A percentile compares a stretch with the other conserved stretches of the same genome.
phyloP scores from a whole-genome alignment of 345 rosid genomes.

The Leavenworthia alabamica region DNA sequence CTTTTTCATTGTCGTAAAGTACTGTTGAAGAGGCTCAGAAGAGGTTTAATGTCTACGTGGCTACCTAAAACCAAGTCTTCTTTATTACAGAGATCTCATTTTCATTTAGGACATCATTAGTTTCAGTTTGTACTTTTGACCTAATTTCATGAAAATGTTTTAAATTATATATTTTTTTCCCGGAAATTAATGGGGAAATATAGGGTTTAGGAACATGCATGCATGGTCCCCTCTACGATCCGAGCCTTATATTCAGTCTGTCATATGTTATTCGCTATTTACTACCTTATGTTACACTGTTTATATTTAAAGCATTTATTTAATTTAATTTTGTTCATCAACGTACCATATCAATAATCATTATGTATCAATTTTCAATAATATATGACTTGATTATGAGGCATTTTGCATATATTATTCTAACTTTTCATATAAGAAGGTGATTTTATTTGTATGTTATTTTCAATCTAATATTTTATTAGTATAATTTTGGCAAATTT shows the following conservation, averaged over 20 bases:
- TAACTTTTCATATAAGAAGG: too few species aligned
- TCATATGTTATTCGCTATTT: constrained; percentile 31
- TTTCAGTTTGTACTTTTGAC: constrained; percentile 25
- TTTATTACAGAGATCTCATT: constrained; percentile 26
- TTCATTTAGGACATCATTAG: constrained; percentile 33
- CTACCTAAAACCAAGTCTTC: constrained; percentile 23
- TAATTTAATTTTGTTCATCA: background rate
- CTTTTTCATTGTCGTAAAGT: constrained; percentile 27
- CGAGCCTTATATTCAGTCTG: constrained; percentile 37
- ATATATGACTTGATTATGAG: background rate
- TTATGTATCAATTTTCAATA: background rate
- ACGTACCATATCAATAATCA: background rate
- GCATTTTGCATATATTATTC: background rate
- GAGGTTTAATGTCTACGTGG: constrained; percentile 22
- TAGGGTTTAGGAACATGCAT: too few species aligned
- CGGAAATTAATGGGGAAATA: too few species aligned
- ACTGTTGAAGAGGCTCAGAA: constrained; percentile 24
- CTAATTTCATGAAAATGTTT: constrained; percentile 21
- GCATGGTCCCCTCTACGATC: constrained; percentile 31
- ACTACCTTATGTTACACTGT: too few species aligned
- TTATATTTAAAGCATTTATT: too few species aligned
- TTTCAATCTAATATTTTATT: background rate
- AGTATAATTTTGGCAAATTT: background rate
- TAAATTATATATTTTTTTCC: background rate
- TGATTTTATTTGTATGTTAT: background rate